phyloP scores from a whole-genome alignment of 768 basidiomycete genomes.

The Termitomyces sp. region DNA sequence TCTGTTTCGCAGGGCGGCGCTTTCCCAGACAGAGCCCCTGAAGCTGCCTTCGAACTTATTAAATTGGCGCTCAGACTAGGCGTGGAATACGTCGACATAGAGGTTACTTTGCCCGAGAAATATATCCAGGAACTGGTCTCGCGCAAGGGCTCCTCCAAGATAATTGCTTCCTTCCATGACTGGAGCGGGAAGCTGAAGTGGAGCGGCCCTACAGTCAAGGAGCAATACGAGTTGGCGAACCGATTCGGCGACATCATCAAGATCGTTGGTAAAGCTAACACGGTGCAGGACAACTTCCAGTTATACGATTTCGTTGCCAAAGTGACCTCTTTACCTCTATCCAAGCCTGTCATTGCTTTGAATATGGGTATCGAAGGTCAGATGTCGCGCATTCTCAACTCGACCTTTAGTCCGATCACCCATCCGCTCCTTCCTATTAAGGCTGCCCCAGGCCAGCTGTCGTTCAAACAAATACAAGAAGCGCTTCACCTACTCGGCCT shows the following conservation, averaged over 20 bases:
- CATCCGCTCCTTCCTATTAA: constrained; percentile 81
- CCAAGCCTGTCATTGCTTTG: constrained; percentile 89
- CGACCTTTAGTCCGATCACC: constrained; percentile 83
- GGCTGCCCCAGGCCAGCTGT: constrained; percentile 92
- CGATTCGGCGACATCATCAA: constrained; percentile 86
- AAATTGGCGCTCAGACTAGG: constrained; percentile 75
- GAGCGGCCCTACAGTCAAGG: constrained; percentile 59
- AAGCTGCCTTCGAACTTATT: constrained; percentile 71
- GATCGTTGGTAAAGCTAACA: constrained; percentile 80
- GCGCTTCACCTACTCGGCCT: constrained; percentile 79
- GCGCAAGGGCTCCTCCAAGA: constrained; percentile 66
- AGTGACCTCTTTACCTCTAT: constrained; percentile 31
- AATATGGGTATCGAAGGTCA: constrained; percentile 92
- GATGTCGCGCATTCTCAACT: constrained; percentile 83
- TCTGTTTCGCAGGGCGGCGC: constrained; percentile 87
- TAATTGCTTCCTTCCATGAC: constrained; percentile 95
- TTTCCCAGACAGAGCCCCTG: constrained; percentile 74
- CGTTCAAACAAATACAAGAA: constrained; percentile 79
- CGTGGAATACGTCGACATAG: constrained; percentile 91
- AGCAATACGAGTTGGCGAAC: constrained; percentile 64
- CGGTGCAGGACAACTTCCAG: constrained; percentile 71
- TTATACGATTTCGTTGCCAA: constrained; percentile 67
- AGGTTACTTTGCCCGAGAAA: constrained; percentile 68
- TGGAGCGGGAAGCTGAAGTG: constrained; percentile 84
- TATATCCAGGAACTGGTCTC: constrained; percentile 51